These are phyloP conservation scores for Xerocomus potaroensis DNA, from an alignment of 768 basidiomycete species.

Conservation along the genomic window DNA sequence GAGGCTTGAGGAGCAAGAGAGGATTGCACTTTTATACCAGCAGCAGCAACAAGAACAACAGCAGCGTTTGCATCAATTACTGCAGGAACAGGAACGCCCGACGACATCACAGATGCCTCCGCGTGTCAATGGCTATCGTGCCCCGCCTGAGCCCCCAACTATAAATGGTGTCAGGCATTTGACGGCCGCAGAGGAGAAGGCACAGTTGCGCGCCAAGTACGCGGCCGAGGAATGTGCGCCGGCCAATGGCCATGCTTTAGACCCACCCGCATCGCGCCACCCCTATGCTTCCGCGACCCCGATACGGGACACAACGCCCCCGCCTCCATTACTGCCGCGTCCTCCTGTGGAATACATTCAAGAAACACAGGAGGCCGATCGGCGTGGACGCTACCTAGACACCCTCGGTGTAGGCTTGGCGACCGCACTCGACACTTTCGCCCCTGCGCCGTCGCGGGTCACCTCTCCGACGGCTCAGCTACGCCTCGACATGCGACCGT, in stretches of 20 bases:
- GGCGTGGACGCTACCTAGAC: conserved; percentile 43
- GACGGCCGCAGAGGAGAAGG: conserved; percentile 80
- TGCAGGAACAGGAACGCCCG: conserved; percentile 1
- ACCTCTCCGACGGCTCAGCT: conserved; percentile 8
- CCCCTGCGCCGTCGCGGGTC: conserved; percentile 16
- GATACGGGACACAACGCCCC: conserved; percentile 33
- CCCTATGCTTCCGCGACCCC: conserved; percentile 15
- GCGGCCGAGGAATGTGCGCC: conserved; percentile 46
- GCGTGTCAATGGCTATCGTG: conserved; percentile 24
- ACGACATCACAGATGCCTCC: conserved; percentile 24
- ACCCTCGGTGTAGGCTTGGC: conserved; percentile 16
- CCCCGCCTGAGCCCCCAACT: conserved; percentile 29
- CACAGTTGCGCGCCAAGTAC: conserved; percentile 57
- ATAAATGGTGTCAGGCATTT: conserved; percentile 33
- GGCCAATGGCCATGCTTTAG: conserved; percentile 22
- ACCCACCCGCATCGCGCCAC: conserved; percentile 8
- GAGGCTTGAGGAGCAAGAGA: conserved; percentile 55
- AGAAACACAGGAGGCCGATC: conserved; percentile 74
- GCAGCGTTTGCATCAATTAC: not conserved
- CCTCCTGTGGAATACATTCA: conserved; percentile 79
- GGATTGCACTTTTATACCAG: conserved; percentile 28
- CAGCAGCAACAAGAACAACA: conserved; percentile 14
- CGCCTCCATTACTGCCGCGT: conserved; percentile 71
- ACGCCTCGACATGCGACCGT: conserved; percentile 39
- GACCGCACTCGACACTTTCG: conserved; percentile 34